These are phyloP conservation scores for Gentiana macrophylla DNA, from an alignment of 257 asterid genomes.

Conservation along the genomic window DNA sequence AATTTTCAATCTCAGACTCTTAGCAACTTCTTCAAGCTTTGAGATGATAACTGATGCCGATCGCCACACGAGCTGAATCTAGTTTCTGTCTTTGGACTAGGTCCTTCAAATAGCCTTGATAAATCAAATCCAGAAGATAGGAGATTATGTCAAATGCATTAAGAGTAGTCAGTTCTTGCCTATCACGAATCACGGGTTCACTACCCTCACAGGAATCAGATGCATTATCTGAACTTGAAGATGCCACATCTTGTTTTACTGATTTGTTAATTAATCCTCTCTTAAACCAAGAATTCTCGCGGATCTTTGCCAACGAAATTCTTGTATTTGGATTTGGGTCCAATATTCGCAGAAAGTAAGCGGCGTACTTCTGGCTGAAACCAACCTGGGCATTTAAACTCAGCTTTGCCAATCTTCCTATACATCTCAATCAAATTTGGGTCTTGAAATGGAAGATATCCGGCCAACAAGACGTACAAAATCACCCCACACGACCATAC, in stretches of 20 bases:
- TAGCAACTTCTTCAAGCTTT: slow-evolving; percentile 62
- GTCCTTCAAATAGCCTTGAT: slow-evolving; percentile 62
- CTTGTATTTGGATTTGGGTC: slow-evolving; percentile 66
- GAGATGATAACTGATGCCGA: slow-evolving; percentile 58
- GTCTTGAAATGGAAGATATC: slow-evolving; percentile 75
- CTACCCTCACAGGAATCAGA: slow-evolving; percentile 3
- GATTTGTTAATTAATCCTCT: slow-evolving; percentile 29
- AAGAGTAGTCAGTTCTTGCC: slow-evolving; percentile 21
- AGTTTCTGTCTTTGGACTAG: slow-evolving; percentile 38
- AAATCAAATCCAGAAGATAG: slow-evolving; percentile 66
- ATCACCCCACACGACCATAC: slow-evolving; percentile 86
- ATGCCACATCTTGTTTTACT: slow-evolving; percentile 12
- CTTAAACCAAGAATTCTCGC: slow-evolving; percentile 50
- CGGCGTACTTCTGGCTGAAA: slow-evolving; percentile 47
- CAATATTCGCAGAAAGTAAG: slow-evolving; percentile 36
- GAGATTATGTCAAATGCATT: slow-evolving; percentile 86
- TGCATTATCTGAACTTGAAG: slow-evolving; percentile 13
- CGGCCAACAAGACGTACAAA: slow-evolving; percentile 55
- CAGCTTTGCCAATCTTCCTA: slow-evolving; percentile 55
- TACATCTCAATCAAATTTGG: slow-evolving; percentile 74
- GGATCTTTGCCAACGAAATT: slow-evolving; percentile 42
- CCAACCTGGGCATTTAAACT: slow-evolving; percentile 58
- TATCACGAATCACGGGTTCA: slow-evolving; percentile 10
- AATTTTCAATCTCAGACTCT: slow-evolving; percentile 48
- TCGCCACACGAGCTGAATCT: slow-evolving; percentile 60